Percentiles rank a stretch among this genome's conserved stretches.
Evolutionary conservation across 179 eudicot genomes (phyloP).

Genomic region (Beta corolliflora): DNA sequence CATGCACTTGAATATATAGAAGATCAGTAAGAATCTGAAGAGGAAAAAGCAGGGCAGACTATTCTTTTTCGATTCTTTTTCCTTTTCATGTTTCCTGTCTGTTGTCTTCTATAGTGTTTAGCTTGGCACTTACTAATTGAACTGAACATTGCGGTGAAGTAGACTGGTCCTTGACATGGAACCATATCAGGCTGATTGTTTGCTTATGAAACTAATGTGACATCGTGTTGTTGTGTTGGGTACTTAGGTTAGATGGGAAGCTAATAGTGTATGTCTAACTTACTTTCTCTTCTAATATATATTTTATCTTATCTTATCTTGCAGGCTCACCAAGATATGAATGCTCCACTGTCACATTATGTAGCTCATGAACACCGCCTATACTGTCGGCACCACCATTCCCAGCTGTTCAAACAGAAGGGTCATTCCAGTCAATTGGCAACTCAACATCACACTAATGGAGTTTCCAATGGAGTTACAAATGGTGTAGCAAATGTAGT

Average conservation of each 20-base stretch:
- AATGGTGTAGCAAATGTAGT: conserved; percentile 11
- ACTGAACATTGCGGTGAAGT: background rate
- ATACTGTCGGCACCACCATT: conserved; percentile 79
- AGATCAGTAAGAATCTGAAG: background rate
- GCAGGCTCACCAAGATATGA: conserved; percentile 92
- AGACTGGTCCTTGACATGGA: background rate
- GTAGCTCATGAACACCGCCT: conserved; percentile 70
- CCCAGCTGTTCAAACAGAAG: conserved; percentile 71
- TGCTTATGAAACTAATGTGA: background rate
- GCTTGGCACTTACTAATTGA: background rate
- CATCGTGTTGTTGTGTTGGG: background rate
- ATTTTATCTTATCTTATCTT: conserved; percentile 1
- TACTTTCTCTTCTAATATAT: background rate
- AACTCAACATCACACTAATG: conserved; percentile 26
- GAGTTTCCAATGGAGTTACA: conserved; percentile 21
- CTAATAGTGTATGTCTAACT: background rate
- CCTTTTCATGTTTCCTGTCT: background rate
- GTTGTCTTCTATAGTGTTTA: background rate
- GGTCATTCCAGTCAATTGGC: conserved; percentile 75
- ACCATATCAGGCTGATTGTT: background rate
- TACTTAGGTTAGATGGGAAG: background rate
- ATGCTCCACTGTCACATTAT: conserved; percentile 84
- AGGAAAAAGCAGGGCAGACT: background rate
- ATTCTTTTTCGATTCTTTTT: background rate
- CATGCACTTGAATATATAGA: background rate